A percentile compares a stretch with the other conserved stretches of the same genome.
Conservation (phyloP, 306 rosid genomes). For the Gillenia trifoliata region DNA sequence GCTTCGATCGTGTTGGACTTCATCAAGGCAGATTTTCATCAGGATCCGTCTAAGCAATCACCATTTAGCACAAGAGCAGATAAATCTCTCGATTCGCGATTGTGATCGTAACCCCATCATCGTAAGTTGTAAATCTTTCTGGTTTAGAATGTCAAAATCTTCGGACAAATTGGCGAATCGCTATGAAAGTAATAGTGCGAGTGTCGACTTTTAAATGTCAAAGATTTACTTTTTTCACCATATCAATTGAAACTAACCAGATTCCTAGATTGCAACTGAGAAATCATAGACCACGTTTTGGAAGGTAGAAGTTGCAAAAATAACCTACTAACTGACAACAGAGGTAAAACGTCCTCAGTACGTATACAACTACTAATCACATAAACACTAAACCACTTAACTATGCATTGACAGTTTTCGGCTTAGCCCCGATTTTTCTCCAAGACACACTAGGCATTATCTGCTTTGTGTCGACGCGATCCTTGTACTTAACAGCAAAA, state of each 20-base stretch:
- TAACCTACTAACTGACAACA: not conserved
- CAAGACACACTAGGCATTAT: conserved; percentile 95
- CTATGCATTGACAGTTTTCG: conserved; percentile 59
- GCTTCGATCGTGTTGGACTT: conserved; percentile 54
- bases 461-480: conserved; percentile 80
- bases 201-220: not conserved
- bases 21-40: conserved; percentile 32
- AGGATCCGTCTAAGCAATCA: conserved; percentile 22
- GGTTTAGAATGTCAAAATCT: not conserved
- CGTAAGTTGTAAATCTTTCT: not conserved
- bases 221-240: no score
- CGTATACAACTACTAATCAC: not conserved
- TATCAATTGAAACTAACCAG: not conserved
- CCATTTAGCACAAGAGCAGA: conserved; percentile 16
- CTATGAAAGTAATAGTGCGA: not conserved
- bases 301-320: not conserved
- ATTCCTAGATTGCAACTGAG: conserved; percentile 21
- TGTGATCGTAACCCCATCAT: conserved; percentile 17
- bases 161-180: not conserved
- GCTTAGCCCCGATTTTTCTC: conserved; percentile 73
- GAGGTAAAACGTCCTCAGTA: not conserved
- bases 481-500: conserved; percentile 66
- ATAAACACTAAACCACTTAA: conserved; percentile 3
- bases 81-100: conserved; percentile 37
- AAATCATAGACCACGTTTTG: conserved; percentile 4